Conservation (phyloP, 495 filamentous ascomycete species). For the Neurospora hispaniola region DNA sequence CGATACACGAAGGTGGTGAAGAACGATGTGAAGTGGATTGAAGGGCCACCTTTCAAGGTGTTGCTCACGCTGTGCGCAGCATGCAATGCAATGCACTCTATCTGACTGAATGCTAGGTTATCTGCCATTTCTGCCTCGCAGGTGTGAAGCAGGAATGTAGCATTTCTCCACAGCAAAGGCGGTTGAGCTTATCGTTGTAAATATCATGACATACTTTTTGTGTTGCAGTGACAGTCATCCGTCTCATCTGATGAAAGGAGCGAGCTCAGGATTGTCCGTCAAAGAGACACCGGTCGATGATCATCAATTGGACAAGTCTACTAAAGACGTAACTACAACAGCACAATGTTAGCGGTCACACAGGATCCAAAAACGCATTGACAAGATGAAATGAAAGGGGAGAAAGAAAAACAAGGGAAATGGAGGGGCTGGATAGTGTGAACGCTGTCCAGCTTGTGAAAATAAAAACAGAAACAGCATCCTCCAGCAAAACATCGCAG, state of each 20-base stretch:
- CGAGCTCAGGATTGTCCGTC: background rate
- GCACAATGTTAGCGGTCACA: no score
- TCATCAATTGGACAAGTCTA: background rate
- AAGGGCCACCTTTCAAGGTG: no score
- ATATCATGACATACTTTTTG: background rate
- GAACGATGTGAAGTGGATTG: no score
- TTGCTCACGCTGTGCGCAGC: no score
- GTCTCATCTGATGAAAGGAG: background rate
- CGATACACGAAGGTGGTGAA: background rate
- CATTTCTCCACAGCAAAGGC: background rate
- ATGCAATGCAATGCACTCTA: no score
- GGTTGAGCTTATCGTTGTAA: background rate
- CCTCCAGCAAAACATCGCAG: constrained; percentile 1
- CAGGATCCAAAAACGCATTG: background rate
- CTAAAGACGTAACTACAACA: no score
- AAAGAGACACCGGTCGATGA: background rate
- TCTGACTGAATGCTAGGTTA: background rate
- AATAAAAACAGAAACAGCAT: background rate
- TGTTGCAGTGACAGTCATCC: background rate
- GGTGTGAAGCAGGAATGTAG: background rate
- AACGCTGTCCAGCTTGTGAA: background rate
- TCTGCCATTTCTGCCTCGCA: background rate
- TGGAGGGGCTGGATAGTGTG: background rate
- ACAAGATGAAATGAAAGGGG: background rate
- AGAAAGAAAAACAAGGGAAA: background rate